Percentiles rank a stretch among this genome's conserved stretches.
These are phyloP conservation scores for Polytrichum formosum DNA, from an alignment of 225 moss, liverwort and hornwort species.

Conservation along the genomic window DNA sequence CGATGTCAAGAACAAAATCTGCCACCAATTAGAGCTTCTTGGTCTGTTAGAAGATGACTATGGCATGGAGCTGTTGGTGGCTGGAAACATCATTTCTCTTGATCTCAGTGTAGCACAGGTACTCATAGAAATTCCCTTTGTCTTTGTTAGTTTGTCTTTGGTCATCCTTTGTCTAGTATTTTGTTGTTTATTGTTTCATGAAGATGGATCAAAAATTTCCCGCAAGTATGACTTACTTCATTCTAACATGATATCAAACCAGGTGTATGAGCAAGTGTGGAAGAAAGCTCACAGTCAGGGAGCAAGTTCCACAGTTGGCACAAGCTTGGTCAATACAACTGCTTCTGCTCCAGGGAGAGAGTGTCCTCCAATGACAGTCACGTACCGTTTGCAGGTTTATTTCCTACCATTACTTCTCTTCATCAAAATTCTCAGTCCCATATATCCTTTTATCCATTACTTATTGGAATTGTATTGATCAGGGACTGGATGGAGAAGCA, in stretches of 20 bases:
- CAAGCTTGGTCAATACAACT: conserved; percentile 75
- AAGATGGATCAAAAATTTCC: no score
- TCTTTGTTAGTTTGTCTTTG: background rate
- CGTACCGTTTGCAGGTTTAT: conserved; percentile 91
- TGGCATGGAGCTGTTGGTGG: conserved; percentile 98
- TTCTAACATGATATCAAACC: background rate
- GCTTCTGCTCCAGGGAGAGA: conserved; percentile 65
- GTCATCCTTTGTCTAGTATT: no score
- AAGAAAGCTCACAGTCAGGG: conserved; percentile 89
- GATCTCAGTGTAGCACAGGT: conserved; percentile 97
- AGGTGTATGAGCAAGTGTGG: conserved; percentile 99
- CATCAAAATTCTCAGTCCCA: background rate
- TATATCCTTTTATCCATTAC: no score
- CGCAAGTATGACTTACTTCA: no score
- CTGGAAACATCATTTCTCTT: conserved; percentile 92
- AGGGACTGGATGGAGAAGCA: conserved; percentile 99
- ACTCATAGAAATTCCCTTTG: background rate
- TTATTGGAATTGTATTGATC: conserved; percentile 3
- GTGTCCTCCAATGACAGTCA: conserved; percentile 97
- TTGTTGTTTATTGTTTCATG: no score
- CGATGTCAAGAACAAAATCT: conserved; percentile 98
- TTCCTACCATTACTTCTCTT: background rate
- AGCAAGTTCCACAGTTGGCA: conserved; percentile 51
- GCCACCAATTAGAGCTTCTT: conserved; percentile 90
- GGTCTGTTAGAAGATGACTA: conserved; percentile 98